Evolutionary conservation across 2,329 filamentous ascomycete genomes (phyloP).

Genomic region (Geosmithia putterillii): DNA sequence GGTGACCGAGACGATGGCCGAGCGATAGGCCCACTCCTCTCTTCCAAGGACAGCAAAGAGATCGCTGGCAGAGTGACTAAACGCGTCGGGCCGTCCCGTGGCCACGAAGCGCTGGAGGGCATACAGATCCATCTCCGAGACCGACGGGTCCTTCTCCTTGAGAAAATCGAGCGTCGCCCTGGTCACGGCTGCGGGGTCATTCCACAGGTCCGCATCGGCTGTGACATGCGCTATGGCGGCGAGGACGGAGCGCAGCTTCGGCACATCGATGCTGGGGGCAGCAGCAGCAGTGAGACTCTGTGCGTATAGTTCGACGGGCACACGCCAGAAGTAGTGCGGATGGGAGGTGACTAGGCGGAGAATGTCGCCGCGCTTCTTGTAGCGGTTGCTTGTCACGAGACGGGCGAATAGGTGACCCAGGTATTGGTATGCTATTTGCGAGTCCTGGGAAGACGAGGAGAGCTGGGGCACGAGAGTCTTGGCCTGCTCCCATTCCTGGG

Average conservation of each 20-base stretch:
- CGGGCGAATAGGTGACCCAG: conserved; percentile 3
- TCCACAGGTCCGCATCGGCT: neutral
- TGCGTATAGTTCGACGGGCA: conserved; percentile 16
- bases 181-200: neutral
- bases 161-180: neutral
- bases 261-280: neutral
- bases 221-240: neutral
- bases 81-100: conserved; percentile 13
- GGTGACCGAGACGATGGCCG: neutral
- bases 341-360: conserved; percentile 13
- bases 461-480: neutral
- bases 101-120: neutral
- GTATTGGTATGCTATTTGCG: neutral
- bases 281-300: conserved; percentile 7
- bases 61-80: conserved; percentile 13
- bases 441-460: neutral
- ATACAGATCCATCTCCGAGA: neutral
- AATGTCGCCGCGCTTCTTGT: conserved; percentile 10
- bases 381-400: conserved; percentile 9
- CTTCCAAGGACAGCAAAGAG: conserved; percentile 21
- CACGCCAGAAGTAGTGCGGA: conserved; percentile 25
- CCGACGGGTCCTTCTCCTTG: neutral
- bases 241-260: neutral
- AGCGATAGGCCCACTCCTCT: conserved; percentile 18
- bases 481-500: neutral